Percentiles rank a stretch among this genome's conserved stretches.
phyloP scores from a whole-genome alignment of 768 basidiomycete genomes.

The Kwoniella bestiolae region DNA sequence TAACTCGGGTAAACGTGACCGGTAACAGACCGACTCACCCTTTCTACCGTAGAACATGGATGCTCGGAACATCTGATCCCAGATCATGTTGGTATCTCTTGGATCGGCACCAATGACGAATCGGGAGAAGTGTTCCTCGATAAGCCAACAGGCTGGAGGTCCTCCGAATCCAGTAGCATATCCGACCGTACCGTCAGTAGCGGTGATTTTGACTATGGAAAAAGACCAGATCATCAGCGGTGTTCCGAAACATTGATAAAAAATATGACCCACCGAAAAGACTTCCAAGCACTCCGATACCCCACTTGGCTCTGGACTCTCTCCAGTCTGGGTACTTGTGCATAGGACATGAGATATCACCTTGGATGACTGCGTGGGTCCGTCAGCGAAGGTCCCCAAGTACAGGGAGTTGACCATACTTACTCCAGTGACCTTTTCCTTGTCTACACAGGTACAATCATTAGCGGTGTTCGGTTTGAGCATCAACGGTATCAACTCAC shows the following conservation, averaged over 20 bases:
- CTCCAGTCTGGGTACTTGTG: conserved; percentile 56
- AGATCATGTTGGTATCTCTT: conserved; percentile 58
- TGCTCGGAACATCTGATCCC: conserved; percentile 58
- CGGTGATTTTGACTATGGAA: conserved; percentile 55
- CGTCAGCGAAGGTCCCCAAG: background rate
- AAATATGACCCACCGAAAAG: conserved; percentile 45
- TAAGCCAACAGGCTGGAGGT: conserved; percentile 58
- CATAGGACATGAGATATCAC: conserved; percentile 58
- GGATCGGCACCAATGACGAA: conserved; percentile 59
- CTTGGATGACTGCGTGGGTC: conserved; percentile 39
- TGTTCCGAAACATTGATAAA: too few relatives aligned
- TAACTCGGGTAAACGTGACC: background rate
- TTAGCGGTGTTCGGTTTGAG: conserved; percentile 1
- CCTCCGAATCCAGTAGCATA: conserved; percentile 59
- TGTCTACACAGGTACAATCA: conserved; percentile 28
- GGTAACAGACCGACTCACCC: conserved; percentile 32
- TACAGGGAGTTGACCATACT: conserved; percentile 15
- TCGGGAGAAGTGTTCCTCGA: conserved; percentile 59
- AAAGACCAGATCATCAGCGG: conserved; percentile 2
- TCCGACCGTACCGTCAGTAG: conserved; percentile 58
- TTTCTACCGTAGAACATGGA: conserved; percentile 60
- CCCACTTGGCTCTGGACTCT: conserved; percentile 56
- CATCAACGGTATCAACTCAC: conserved; percentile 17
- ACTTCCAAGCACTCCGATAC: conserved; percentile 59
- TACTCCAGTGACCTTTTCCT: conserved; percentile 57